Conservation (phyloP, 2,329 filamentous ascomycete genomes). For the Diaporthe longicolla region DNA sequence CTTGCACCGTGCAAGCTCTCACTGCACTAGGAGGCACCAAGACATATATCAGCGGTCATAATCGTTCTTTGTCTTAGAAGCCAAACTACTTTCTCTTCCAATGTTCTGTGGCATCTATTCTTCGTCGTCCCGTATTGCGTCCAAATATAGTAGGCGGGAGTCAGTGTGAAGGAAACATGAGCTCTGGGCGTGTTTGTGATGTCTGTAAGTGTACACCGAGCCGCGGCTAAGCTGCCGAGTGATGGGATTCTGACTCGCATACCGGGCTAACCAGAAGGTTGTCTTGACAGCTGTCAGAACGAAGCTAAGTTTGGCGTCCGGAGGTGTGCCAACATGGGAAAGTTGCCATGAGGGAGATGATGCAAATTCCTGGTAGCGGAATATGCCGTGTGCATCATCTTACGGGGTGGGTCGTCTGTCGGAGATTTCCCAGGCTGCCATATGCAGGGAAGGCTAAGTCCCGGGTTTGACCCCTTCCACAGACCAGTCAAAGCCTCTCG, state of each 20-base stretch:
- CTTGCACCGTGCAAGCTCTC: background rate
- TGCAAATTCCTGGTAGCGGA: background rate
- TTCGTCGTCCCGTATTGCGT: background rate
- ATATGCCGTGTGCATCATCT: conserved; percentile 29
- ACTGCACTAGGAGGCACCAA: background rate
- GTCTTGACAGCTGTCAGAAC: conserved; percentile 5
- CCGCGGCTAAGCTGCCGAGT: background rate
- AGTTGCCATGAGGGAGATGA: background rate
- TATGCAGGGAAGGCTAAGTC: conserved; percentile 2
- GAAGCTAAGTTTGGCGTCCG: conserved; percentile 1
- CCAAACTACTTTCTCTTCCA: too few species aligned
- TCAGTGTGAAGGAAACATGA: background rate
- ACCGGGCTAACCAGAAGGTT: background rate
- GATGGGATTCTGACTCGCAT: background rate
- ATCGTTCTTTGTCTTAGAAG: background rate
- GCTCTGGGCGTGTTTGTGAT: background rate
- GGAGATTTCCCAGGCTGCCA: conserved; percentile 20
- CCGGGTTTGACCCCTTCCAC: background rate
- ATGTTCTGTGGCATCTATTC: background rate
- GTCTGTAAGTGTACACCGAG: background rate
- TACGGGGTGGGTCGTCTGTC: background rate
- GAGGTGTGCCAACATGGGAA: background rate
- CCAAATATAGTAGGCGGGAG: background rate
- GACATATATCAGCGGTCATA: background rate
- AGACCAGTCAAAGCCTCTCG: background rate